Conservation (phyloP, 2,329 filamentous ascomycete species). For the Verticillium isaacii region DNA sequence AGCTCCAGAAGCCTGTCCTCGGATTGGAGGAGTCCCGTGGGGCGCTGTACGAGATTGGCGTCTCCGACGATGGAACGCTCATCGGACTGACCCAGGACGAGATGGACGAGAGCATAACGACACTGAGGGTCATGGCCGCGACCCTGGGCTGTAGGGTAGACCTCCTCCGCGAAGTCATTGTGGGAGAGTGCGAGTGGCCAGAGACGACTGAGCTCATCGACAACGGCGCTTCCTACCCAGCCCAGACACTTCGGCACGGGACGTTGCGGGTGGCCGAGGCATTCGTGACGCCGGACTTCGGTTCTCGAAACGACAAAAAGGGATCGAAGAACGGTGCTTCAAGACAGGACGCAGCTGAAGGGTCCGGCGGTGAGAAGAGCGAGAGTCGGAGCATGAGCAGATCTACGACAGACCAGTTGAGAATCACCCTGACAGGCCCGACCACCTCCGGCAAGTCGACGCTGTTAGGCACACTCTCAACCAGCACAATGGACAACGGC, state of each 20-base stretch:
- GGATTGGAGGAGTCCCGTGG: constrained; percentile 91
- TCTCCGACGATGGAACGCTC: constrained; percentile 89
- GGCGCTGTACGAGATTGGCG: constrained; percentile 92
- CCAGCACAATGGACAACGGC: constrained; percentile 85
- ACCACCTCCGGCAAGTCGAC: constrained; percentile 93
- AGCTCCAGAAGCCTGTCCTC: constrained; percentile 57
- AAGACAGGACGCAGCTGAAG: not conserved
- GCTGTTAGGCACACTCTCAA: constrained; percentile 81
- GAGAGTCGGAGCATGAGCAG: constrained; percentile 33
- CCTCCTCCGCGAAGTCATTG: constrained; percentile 73
- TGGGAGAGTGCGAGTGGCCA: constrained; percentile 78
- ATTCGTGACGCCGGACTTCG: constrained; percentile 70
- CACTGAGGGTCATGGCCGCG: constrained; percentile 84
- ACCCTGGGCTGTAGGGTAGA: constrained; percentile 84
- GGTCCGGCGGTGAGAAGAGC: not conserved
- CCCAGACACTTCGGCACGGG: constrained; percentile 27
- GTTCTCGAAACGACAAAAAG: constrained; percentile 23
- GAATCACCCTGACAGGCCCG: constrained; percentile 81
- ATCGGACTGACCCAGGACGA: constrained; percentile 87
- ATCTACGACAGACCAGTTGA: constrained; percentile 67
- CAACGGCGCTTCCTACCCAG: constrained; percentile 15
- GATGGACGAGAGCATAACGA: constrained; percentile 83
- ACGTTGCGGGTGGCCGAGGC: constrained; percentile 87
- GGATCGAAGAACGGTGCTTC: constrained; percentile 9
- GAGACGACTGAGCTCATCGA: constrained; percentile 34